Conservation (phyloP, 371 early-diverging fungal species). For the Smittium culicis region DNA sequence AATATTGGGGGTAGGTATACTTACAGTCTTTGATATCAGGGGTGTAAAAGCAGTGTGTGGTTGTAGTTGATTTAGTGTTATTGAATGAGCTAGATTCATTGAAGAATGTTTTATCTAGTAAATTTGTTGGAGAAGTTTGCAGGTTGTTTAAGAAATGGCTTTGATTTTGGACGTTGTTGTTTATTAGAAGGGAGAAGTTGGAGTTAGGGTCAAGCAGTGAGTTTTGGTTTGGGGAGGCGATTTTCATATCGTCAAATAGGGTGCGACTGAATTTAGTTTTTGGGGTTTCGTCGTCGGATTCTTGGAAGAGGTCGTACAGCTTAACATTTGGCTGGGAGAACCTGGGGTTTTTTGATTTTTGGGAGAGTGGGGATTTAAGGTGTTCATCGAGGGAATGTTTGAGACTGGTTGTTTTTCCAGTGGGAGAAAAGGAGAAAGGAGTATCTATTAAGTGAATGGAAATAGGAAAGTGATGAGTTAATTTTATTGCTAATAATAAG, state of each 20-base stretch:
- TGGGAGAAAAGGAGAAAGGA: slow-evolving; percentile 27
- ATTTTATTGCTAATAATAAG: too few species aligned
- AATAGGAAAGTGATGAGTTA: too few species aligned
- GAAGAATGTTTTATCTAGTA: too few species aligned
- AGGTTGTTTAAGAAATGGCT: too few species aligned
- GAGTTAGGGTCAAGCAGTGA: too few species aligned
- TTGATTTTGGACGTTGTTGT: too few species aligned
- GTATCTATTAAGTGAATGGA: slow-evolving; percentile 14
- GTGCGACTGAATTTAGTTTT: neutral
- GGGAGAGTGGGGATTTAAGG: neutral
- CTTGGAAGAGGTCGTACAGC: neutral
- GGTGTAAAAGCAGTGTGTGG: neutral
- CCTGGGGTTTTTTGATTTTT: neutral
- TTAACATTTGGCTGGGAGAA: neutral
- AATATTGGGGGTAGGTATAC: neutral
- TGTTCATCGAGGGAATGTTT: slow-evolving; percentile 2
- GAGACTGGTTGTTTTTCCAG: slow-evolving; percentile 10
- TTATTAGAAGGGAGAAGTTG: too few species aligned
- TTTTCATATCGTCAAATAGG: slow-evolving; percentile 8
- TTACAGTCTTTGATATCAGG: neutral
- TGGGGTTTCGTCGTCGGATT: slow-evolving; percentile 8
- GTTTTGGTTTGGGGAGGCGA: slow-evolving; percentile 3
- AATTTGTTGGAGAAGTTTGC: too few species aligned
- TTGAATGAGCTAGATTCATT: neutral
- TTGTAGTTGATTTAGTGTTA: neutral